A percentile compares a stretch with the other conserved stretches of the same genome.
Evolutionary conservation across 2,329 filamentous ascomycete genomes (phyloP).

Genomic region (Phaeoacremonium minimum): DNA sequence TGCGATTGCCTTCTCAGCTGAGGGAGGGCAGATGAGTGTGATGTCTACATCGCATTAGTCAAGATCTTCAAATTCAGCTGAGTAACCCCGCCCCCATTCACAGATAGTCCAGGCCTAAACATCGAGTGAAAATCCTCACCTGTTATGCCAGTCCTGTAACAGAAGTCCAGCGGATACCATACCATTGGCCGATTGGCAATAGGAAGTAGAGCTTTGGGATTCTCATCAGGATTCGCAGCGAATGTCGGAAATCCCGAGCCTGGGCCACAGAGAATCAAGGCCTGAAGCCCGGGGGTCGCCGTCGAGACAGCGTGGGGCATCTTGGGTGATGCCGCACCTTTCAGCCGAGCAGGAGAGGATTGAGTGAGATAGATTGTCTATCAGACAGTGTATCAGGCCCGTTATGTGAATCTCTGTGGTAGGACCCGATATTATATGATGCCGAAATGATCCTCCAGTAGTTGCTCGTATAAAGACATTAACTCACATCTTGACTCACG

Average conservation of each 20-base stretch:
- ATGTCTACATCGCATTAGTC: conserved; percentile 42
- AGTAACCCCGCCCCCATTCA: no score
- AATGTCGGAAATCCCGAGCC: conserved; percentile 80
- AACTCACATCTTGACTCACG: no score
- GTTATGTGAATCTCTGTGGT: no score
- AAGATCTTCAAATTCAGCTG: no score
- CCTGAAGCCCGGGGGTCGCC: conserved; percentile 74
- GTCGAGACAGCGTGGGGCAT: conserved; percentile 76
- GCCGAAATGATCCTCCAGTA: no score
- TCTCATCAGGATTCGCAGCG: conserved; percentile 73
- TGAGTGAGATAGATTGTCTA: no score
- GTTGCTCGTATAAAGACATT: no score
- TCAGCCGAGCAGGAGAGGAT: no score
- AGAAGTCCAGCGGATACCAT: conserved; percentile 85
- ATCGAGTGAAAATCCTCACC: conserved; percentile 38
- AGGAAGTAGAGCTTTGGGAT: conserved; percentile 76
- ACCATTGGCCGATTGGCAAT: conserved; percentile 86
- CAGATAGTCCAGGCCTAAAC: background rate
- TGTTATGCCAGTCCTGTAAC: conserved; percentile 74
- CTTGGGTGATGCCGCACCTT: no score
- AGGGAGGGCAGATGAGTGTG: conserved; percentile 60
- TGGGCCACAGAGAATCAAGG: conserved; percentile 77
- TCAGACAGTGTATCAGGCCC: no score
- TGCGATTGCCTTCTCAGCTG: conserved; percentile 61
- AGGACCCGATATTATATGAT: no score